Base-by-base conservation (phyloP, 1,284 basidiomycete genomes). In the Tranzscheliella williamsii region DNA sequence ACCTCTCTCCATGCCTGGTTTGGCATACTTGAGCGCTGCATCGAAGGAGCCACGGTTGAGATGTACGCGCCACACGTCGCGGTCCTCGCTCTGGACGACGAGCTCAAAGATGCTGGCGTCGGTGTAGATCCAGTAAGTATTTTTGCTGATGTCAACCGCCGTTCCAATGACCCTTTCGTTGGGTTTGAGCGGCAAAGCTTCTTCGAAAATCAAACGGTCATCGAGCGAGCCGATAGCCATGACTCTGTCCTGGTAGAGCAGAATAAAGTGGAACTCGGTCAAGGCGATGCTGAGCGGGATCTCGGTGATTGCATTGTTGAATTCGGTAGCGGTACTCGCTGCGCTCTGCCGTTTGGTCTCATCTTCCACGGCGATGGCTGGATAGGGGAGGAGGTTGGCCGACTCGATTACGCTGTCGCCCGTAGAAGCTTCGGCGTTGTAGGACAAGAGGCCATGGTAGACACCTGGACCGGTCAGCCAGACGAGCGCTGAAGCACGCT, bases 61-160 rank as follows among this genome's bases (percentile, higher is more conserved):
- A 78, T 90, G 91, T 38, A 93, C 87, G 55, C 86, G 86, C 95
- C 95, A 99, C 5, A 98, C 87, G 73, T 97, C 89, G 4, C 93
- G 85, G 69, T 89, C 89, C 80, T 99, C 95, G 64, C 94, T 90
- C 9, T 83, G 83, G 15, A 91, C 83, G 13, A 88, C 85, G 16
- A 99, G 81, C 73, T 99, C 95, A 70, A 91, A 92, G 34, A 99
- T 84, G 0, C 90, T 89, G 50, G 87, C 84, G 65, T 91, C 86
- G 0, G 94, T 93, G 76, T 89, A 95, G 2, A 95, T 84, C 95
- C 95, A 99, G 70, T 89, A 94, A 4, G 94, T 97, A 73, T 85
- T 86, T 7, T 89, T 85, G 4, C 90, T 85, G 7, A 89, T 86
- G 78, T 99, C 95, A 33, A 72, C 49, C n/a, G 69, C 56, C 6